Evolutionary conservation across 140 eudicot genomes (phyloP).

Genomic region (Oenanthe javanica): DNA sequence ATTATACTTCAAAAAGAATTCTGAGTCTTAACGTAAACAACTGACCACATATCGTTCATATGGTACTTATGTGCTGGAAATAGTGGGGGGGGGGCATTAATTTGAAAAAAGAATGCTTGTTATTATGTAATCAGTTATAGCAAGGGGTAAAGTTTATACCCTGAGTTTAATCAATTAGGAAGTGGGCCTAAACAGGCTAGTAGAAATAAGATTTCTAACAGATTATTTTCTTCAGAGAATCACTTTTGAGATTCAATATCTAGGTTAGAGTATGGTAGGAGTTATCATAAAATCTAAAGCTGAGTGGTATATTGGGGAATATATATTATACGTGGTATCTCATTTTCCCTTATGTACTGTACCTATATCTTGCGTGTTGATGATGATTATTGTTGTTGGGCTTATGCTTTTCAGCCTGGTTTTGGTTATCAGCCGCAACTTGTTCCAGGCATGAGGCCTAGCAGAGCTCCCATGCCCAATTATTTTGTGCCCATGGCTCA

Average conservation of each 20-base stretch:
- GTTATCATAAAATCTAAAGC: neutral
- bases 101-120: neutral
- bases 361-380: neutral
- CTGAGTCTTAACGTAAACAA: neutral
- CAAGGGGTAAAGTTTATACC: neutral
- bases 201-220: neutral
- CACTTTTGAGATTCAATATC: neutral
- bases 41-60: neutral
- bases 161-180: neutral
- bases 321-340: neutral
- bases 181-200: neutral
- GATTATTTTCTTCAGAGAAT: neutral
- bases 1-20: neutral
- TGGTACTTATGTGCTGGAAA: neutral
- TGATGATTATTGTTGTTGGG: neutral
- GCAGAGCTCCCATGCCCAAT: conserved; percentile 68
- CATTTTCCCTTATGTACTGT: neutral
- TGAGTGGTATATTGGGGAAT: neutral
- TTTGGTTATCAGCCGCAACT: too few species aligned
- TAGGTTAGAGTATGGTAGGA: neutral
- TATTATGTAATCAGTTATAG: neutral
- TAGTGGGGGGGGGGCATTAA: neutral
- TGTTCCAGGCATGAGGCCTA: too few species aligned
- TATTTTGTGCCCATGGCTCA: conserved; percentile 79
- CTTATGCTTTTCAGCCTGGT: conserved; percentile 24